A percentile compares a stretch with the other conserved stretches of the same genome.
Conservation (phyloP, 805 yeast species). For the Candida golubevii region DNA sequence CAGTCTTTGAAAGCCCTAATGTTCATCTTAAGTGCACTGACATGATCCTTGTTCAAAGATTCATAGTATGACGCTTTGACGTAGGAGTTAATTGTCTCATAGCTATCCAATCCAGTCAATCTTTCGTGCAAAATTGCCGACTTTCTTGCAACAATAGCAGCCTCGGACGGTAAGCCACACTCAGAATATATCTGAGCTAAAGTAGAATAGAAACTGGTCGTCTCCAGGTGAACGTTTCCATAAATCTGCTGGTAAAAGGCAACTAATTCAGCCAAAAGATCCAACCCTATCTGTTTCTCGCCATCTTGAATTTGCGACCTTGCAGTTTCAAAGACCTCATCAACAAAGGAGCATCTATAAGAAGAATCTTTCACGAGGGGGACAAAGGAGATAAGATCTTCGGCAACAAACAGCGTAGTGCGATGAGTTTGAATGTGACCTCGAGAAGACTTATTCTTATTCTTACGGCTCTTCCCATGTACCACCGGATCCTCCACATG, state of each 20-base stretch:
- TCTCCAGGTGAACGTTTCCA: slow-evolving; percentile 75
- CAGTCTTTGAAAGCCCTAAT: slow-evolving; percentile 57
- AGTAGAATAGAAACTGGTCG: slow-evolving; percentile 63
- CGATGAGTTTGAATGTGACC: slow-evolving; percentile 14
- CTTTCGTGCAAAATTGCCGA: slow-evolving; percentile 76
- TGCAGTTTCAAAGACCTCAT: slow-evolving; percentile 72
- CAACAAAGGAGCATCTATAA: slow-evolving; percentile 62
- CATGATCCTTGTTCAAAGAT: slow-evolving; percentile 50
- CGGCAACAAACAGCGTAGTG: slow-evolving; percentile 46
- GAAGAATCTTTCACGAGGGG: slow-evolving; percentile 75
- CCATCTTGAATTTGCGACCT: slow-evolving; percentile 37
- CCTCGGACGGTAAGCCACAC: slow-evolving; percentile 50
- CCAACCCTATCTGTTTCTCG: slow-evolving; percentile 52
- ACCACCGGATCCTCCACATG: slow-evolving; percentile 14
- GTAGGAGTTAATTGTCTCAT: slow-evolving; percentile 66
- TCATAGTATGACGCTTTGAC: slow-evolving; percentile 75
- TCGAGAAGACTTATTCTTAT: slow-evolving; percentile 22
- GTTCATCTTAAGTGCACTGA: slow-evolving; percentile 60
- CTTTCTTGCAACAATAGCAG: slow-evolving; percentile 61
- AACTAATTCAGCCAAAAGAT: slow-evolving; percentile 64
- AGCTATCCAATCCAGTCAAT: slow-evolving; percentile 73
- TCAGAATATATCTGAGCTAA: slow-evolving; percentile 67
- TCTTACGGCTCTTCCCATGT: slow-evolving; percentile 26
- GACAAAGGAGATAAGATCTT: slow-evolving; percentile 63
- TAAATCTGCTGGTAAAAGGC: slow-evolving; percentile 76